Conservation (phyloP, 1,284 basidiomycete genomes). For the Phaffia rhodozyma region DNA sequence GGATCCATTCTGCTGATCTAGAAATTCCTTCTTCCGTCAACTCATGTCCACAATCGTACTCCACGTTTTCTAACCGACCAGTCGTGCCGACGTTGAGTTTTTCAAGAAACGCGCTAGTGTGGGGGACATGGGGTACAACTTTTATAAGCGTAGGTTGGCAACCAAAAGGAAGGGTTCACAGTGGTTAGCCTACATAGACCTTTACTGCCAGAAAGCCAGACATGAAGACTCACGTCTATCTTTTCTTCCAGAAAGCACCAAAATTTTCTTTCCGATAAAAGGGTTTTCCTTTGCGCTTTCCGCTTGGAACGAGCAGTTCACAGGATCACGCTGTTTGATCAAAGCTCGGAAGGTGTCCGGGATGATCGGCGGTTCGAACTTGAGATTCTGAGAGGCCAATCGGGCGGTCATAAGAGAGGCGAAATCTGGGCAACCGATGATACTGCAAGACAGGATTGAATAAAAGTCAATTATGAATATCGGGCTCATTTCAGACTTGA, state of each 20-base stretch:
- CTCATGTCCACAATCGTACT: conserved; percentile 35
- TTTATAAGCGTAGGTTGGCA: too few species aligned
- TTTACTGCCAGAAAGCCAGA: too few species aligned
- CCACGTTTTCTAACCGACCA: conserved; percentile 29
- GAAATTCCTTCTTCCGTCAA: conserved; percentile 34
- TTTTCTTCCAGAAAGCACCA: conserved; percentile 47
- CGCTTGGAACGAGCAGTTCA: conserved; percentile 6
- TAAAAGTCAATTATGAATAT: too few species aligned
- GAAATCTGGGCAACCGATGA: conserved; percentile 66
- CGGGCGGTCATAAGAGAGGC: conserved; percentile 48
- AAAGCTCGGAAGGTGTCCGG: conserved; percentile 45
- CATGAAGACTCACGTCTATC: conserved; percentile 23
- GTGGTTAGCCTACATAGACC: too few species aligned
- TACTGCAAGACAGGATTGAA: conserved; percentile 13
- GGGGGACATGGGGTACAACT: conserved; percentile 27
- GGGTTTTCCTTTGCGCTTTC: conserved; percentile 39
- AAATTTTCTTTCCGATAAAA: conserved; percentile 55
- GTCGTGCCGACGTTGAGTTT: conserved; percentile 22
- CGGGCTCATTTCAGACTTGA: too few species aligned
- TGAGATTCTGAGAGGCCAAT: conserved; percentile 39
- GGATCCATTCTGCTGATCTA: conserved; percentile 33
- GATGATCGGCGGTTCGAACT: conserved; percentile 46
- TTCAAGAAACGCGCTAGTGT: conserved; percentile 26
- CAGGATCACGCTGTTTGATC: conserved; percentile 41
- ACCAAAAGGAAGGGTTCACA: too few species aligned